Evolutionary conservation across 768 basidiomycete species (phyloP), one percentile per base, ranked within the genome.

Genomic region (Sarcomyxa edulis): DNA sequence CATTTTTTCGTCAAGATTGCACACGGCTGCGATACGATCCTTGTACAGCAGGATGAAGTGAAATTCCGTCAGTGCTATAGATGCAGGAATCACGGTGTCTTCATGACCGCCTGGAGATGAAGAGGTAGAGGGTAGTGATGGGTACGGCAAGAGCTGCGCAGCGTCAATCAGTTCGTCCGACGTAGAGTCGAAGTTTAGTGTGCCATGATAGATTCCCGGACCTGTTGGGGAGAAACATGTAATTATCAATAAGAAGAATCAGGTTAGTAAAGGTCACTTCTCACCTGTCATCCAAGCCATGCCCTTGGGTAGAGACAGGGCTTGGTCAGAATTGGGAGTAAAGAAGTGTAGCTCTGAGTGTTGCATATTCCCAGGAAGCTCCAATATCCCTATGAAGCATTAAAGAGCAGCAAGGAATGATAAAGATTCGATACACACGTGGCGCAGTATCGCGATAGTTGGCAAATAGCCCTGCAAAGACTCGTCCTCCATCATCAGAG

Each of bases 201-300:
- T 66, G 10, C 89, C 90, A 52, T 93, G 83, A 57, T 94, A 98
- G 31, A 97, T 74, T 7, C 95, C 95, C 29, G 86, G 84, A 10
- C 77, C 91, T 93, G 49, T 3, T 9, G 15, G 24, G 8, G 10
- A 32, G 32, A 35, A 32, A 15, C 16, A 21, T 6, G 19, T 16
- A 18, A 24, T 19, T 11, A 32, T 11, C 14, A 28, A 26, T 4
- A 16, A 18, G 12, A 3, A 22, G 12, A 10, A 26, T n/a, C 4
- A 9, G 10, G n/a, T n/a, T n/a, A n/a, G n/a, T n/a, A n/a, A n/a
- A n/a, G n/a, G n/a, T n/a, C n/a, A n/a, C n/a, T n/a, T n/a, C 77
- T 48, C 39, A 90, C 94, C 80, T 34, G 91, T 95, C 68, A 95
- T 72, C 95, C 95, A 97, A 4, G 91, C 95, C 48, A 96, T 65